Base-by-base conservation (phyloP, 2,329 filamentous ascomycete species). In the Paracoccidioides lutzii region DNA sequence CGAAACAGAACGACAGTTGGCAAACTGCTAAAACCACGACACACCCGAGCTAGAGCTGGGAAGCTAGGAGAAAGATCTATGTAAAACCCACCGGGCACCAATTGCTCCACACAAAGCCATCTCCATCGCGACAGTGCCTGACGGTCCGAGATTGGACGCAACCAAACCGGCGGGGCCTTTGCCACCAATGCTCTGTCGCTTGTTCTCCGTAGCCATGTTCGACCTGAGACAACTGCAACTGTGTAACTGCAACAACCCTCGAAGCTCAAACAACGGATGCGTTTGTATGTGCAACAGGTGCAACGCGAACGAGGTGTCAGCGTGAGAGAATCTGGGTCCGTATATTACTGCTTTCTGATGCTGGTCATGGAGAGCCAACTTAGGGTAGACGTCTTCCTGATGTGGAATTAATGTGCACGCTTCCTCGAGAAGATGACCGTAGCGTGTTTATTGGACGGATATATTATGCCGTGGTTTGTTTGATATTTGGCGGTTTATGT, bases 41-140 rank as follows among this genome's bases (percentile, higher is more conserved):
- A 30, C 35, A 12, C 8, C 35, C 8, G n/a, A 15, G 12, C 15
- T 28, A 40, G 9, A 3, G 28, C n/a, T 28, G 22, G 30, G 7
- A 55, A 33, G 32, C 22, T 22, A 37, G 8, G n/a, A 33, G 10
- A 15, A 14, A 30, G 14, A 38, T 41, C 30, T 51, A 51, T 40
- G 15, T 38, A 30, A 40, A 49, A 68, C 78, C 68, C 74, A 83
- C 81, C 79, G 78, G 60, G 79, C 78, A 60, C 82, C 82, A 66
- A 84, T 78, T 52, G 78, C 78, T 68, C 78, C 80, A 67, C 75
- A 78, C 64, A 84, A 69, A 53, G 75, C 75, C 56, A 75, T 76
- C 55, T 82, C 76, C 48, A 74, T 67, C 64, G 77, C 71, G 61
- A 76, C 73, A 64, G 74, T 73, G 57, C 72, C 71, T 59, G 73